These are phyloP conservation scores for Dioscorea dumetorum DNA, from an alignment of 106 monocot species.

Conservation along the genomic window DNA sequence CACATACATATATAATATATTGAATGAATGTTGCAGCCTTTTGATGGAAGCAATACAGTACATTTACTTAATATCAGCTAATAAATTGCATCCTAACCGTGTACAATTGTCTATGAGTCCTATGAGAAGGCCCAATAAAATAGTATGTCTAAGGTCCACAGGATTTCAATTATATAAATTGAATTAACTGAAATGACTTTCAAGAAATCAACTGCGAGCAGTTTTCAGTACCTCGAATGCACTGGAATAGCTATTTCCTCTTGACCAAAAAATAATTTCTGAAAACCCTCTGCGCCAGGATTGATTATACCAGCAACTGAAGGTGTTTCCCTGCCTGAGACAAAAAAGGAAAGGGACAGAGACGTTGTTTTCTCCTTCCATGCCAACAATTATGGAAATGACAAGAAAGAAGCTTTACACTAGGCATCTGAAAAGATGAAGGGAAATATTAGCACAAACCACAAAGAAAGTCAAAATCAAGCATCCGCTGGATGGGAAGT, in stretches of 20 bases:
- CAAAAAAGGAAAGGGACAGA: background rate
- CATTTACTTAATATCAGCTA: too few relatives aligned
- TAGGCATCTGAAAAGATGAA: background rate
- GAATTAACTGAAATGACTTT: background rate
- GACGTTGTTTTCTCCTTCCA: too few relatives aligned
- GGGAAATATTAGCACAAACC: conserved; percentile 30
- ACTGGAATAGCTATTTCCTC: conserved; percentile 99
- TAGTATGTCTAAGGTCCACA: too few relatives aligned
- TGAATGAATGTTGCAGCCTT: too few relatives aligned
- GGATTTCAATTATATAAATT: too few relatives aligned
- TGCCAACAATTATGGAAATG: background rate
- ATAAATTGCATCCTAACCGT: too few relatives aligned
- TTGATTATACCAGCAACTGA: conserved; percentile 99
- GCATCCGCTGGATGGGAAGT: conserved; percentile 97
- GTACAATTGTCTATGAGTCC: too few relatives aligned
- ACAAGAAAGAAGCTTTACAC: background rate
- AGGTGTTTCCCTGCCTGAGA: conserved; percentile 91
- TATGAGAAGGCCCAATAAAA: too few relatives aligned
- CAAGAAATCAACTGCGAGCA: background rate
- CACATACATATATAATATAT: too few relatives aligned
- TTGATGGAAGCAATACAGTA: too few relatives aligned
- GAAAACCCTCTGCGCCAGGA: conserved; percentile 94
- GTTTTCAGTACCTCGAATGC: conserved; percentile 58
- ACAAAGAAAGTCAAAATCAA: conserved; percentile 97
- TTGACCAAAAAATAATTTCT: conserved; percentile 92